A percentile compares a stretch with the other conserved stretches of the same genome.
Conservation (phyloP, 345 rosid species). For the Psidium guajava region DNA sequence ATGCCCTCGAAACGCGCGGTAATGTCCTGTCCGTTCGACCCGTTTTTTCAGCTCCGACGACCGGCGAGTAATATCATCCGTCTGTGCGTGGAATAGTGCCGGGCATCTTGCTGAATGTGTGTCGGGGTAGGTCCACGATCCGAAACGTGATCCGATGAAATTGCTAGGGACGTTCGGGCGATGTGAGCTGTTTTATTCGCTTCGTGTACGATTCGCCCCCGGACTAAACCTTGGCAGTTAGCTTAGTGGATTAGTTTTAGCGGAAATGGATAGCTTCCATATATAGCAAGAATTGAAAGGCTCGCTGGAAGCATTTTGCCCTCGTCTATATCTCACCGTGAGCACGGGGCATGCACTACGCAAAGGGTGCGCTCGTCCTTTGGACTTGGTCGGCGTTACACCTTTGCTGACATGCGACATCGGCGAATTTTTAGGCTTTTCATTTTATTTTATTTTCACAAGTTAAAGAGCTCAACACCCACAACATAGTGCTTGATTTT, state of each 20-base stretch:
- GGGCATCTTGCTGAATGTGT: neutral
- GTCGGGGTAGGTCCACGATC: neutral
- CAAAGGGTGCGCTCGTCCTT: neutral
- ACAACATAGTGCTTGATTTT: too few relatives aligned
- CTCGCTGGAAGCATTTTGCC: neutral
- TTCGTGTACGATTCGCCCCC: neutral
- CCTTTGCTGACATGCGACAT: neutral
- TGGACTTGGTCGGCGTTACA: neutral
- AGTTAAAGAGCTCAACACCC: too few relatives aligned
- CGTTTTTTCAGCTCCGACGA: accelerated
- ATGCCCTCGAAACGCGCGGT: accelerated
- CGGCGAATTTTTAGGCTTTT: neutral
- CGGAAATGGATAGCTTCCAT: neutral
- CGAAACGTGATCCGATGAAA: neutral
- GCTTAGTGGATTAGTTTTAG: neutral
- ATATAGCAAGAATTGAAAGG: neutral
- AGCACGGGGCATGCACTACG: neutral
- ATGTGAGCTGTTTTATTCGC: neutral
- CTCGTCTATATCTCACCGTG: neutral
- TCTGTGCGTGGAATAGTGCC: neutral
- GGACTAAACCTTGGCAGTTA: neutral
- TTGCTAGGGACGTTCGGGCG: accelerated
- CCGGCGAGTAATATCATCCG: neutral
- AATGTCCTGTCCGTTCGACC: neutral
- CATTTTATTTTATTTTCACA: too few relatives aligned